Base-by-base conservation (phyloP, 2,329 filamentous ascomycete genomes). In the Bipolaris oryzae region DNA sequence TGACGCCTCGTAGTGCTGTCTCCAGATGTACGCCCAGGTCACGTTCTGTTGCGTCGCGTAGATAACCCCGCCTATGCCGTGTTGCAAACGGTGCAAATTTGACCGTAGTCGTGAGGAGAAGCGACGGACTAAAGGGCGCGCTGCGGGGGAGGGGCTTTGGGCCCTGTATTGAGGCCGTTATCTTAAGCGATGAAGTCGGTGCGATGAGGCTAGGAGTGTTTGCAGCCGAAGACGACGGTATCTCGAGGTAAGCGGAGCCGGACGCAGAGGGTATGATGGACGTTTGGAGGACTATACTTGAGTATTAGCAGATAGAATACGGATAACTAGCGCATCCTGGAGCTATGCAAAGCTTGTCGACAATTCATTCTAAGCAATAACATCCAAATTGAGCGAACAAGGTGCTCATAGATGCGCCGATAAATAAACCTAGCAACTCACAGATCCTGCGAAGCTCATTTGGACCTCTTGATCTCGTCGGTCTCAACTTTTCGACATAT, bases 41-140 rank as follows among this genome's bases (percentile, higher is more conserved):
- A 48, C 93, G 86, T 79, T 99, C 95, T 60, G 85, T 89, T 15
- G 89, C 83, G 74, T 98, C 94, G 44, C 93, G 87, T 20, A 96
- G 80, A 74, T 97, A 96, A 11, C 93, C 92, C 73, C 90, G 86
- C 57, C 95, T 85, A 68, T 89, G 85, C 55, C 89, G 85, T 5
- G 91, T 92, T 2, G 95, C 94, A 73, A 99, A 99, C 0, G 95
- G 93, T 0, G 95, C 93, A 74, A 96, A 98, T 79, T 98, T 99
- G 72, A 99, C 89, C 67, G 96, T 92, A 2, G 94, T 96, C 13
- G 90, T 92, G 49, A 99, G 85, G 42, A 97, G 89, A 62, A 98
- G 87, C 69, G 96, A 93, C 9, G 95, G 92, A 50, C 91, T 95
- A 79, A 97, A 99, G 1, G 92, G 89, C 25, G 92, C 91, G 53